Evolutionary conservation across 1,284 basidiomycete genomes (phyloP).

Genomic region (Cutaneotrichosporon mucoides): DNA sequence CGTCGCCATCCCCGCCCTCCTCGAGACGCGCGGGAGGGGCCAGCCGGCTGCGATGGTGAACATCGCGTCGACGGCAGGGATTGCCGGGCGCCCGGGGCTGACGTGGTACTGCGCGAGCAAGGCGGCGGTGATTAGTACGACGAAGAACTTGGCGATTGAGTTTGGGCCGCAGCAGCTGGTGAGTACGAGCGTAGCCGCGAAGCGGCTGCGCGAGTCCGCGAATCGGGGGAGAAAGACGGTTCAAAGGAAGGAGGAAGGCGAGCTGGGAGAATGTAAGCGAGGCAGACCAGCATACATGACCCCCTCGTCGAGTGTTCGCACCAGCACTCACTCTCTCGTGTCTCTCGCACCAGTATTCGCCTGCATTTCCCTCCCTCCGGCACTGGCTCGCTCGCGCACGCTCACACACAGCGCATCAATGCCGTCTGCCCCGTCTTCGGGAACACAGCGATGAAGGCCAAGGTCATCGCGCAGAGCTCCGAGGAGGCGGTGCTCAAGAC

Average conservation of each 20-base stretch:
- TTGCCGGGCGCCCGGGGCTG: conserved; percentile 18
- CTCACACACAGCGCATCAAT: conserved; percentile 13
- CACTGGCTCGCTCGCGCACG: too few species aligned
- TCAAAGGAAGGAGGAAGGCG: too few species aligned
- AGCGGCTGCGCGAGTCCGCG: too few species aligned
- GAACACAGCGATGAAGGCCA: conserved; percentile 16
- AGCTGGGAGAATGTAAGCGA: too few species aligned
- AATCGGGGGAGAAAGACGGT: too few species aligned
- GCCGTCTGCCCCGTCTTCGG: conserved; percentile 22
- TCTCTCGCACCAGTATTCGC: too few species aligned
- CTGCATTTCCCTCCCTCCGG: too few species aligned
- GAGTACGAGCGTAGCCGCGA: too few species aligned
- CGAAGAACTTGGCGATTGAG: conserved; percentile 21
- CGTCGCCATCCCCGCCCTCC: conserved; percentile 15
- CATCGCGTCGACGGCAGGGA: conserved; percentile 16
- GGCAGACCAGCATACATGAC: too few species aligned
- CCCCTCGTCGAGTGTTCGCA: too few species aligned
- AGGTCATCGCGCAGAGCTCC: conserved; percentile 17
- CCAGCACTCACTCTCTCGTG: too few species aligned
- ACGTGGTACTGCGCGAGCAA: conserved; percentile 21
- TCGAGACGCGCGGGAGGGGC: conserved; percentile 8
- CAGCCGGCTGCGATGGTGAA: conserved; percentile 14
- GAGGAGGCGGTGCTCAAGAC: conserved; percentile 16
- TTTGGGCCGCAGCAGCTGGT: conserved; percentile 17
- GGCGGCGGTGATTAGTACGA: conserved; percentile 13